A percentile compares a stretch with the other conserved stretches of the same genome.
These are phyloP conservation scores for Podaxis sp. DNA, from an alignment of 768 basidiomycete genomes.

Conservation along the genomic window DNA sequence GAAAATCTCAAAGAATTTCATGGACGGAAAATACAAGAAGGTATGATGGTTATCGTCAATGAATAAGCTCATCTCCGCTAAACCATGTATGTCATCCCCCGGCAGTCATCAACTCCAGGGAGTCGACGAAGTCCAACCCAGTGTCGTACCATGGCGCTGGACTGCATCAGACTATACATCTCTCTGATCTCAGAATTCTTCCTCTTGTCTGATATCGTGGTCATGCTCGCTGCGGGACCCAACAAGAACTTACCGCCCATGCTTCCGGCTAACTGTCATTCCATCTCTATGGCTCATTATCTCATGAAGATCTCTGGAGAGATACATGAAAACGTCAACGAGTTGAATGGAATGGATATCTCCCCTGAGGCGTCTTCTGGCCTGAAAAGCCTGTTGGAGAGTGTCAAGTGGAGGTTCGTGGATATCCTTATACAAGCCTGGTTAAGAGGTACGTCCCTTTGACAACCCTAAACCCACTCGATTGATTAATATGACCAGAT, in stretches of 20 bases:
- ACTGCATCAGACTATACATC: constrained; percentile 84
- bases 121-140: constrained; percentile 80
- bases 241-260: constrained; percentile 42
- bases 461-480: not conserved
- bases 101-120: constrained; percentile 31
- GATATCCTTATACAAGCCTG: constrained; percentile 78
- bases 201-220: constrained; percentile 64
- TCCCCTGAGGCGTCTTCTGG: constrained; percentile 67
- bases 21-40: constrained; percentile 92
- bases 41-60: constrained; percentile 36
- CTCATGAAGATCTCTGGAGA: constrained; percentile 79
- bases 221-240: constrained; percentile 52
- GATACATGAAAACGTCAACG: constrained; percentile 82
- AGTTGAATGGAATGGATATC: constrained; percentile 78
- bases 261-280: constrained; percentile 76
- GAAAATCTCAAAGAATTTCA: constrained; percentile 86
- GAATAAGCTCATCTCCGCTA: not conserved
- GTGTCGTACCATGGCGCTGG: constrained; percentile 83
- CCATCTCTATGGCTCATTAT: constrained; percentile 80
- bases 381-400: constrained; percentile 75
- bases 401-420: constrained; percentile 83
- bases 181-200: constrained; percentile 86
- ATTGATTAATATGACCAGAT: constrained; percentile 44
- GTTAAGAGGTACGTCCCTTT: constrained; percentile 65
- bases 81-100: constrained; percentile 10